A percentile compares a stretch with the other conserved stretches of the same genome.
Conservation (phyloP, 495 filamentous ascomycete genomes). For the Podospora australis region DNA sequence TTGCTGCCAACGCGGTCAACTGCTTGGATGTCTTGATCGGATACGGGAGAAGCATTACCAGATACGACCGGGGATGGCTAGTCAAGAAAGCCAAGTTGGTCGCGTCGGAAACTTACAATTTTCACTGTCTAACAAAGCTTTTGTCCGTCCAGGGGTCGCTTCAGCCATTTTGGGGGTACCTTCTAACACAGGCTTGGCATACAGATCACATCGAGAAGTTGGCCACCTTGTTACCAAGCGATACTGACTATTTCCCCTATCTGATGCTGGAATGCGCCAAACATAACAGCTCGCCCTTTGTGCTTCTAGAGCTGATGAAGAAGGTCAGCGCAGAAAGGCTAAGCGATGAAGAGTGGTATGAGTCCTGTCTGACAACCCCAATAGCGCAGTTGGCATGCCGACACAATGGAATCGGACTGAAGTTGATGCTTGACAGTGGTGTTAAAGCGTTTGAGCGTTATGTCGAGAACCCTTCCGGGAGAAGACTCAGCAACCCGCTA, state of each 20-base stretch:
- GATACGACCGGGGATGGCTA: neutral
- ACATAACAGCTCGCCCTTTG: neutral
- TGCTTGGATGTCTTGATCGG: neutral
- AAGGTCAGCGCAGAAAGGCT: neutral
- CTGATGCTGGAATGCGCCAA: neutral
- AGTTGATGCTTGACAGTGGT: too few relatives aligned
- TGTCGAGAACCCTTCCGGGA: too few relatives aligned
- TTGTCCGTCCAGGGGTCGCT: neutral
- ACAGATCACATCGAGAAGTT: neutral
- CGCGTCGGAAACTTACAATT: neutral
- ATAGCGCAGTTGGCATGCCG: too few relatives aligned
- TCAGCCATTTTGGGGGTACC: neutral
- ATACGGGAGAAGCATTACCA: neutral
- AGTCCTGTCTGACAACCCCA: neutral
- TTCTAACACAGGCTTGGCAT: neutral
- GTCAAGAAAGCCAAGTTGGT: neutral
- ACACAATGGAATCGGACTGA: too few relatives aligned
- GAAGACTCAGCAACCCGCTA: too few relatives aligned
- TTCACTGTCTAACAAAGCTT: neutral
- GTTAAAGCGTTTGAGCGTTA: too few relatives aligned
- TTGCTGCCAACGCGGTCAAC: neutral
- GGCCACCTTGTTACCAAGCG: neutral
- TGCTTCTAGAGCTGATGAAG: neutral
- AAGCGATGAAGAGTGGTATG: neutral
- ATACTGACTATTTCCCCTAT: neutral